Percentiles rank a stretch among this genome's conserved stretches.
Conservation (phyloP, 495 filamentous ascomycete species). For the Penicillium samsonianum region DNA sequence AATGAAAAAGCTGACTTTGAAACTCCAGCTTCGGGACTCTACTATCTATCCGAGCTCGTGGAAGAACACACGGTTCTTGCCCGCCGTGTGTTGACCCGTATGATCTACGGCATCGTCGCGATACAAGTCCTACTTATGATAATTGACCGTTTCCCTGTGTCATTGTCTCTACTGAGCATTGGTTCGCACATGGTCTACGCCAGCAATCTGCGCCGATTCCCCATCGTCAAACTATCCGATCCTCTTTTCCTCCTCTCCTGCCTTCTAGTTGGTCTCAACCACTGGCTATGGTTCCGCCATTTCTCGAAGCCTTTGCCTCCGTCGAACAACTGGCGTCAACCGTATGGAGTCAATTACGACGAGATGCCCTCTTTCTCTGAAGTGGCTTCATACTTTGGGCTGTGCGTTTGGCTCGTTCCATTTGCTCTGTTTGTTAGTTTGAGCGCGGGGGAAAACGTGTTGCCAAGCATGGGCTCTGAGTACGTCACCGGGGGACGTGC, state of each 20-base stretch:
- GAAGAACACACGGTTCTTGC: constrained; percentile 95
- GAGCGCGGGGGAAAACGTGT: constrained; percentile 88
- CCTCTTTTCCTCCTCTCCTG: constrained; percentile 87
- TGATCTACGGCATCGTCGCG: constrained; percentile 83
- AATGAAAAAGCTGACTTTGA: constrained; percentile 16
- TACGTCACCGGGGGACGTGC: constrained; percentile 62
- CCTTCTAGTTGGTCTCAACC: constrained; percentile 83
- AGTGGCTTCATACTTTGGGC: constrained; percentile 92
- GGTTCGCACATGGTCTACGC: constrained; percentile 83
- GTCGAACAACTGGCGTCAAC: constrained; percentile 49
- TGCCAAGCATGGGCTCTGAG: constrained; percentile 79
- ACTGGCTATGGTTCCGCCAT: constrained; percentile 94
- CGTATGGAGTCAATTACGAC: constrained; percentile 55
- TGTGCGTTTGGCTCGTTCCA: constrained; percentile 95
- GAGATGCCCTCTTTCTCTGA: constrained; percentile 86
- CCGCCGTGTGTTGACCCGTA: constrained; percentile 74
- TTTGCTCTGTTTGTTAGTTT: constrained; percentile 94
- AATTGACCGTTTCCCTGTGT: constrained; percentile 81
- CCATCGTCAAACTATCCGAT: constrained; percentile 84
- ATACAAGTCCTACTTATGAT: constrained; percentile 73
- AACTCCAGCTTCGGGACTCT: constrained; percentile 83
- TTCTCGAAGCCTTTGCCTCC: constrained; percentile 64
- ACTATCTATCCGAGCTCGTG: constrained; percentile 96
- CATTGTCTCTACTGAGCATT: constrained; percentile 72
- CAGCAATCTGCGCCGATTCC: constrained; percentile 85